Conservation (phyloP, 2,329 filamentous ascomycete genomes). For the Aschersonia sp. region DNA sequence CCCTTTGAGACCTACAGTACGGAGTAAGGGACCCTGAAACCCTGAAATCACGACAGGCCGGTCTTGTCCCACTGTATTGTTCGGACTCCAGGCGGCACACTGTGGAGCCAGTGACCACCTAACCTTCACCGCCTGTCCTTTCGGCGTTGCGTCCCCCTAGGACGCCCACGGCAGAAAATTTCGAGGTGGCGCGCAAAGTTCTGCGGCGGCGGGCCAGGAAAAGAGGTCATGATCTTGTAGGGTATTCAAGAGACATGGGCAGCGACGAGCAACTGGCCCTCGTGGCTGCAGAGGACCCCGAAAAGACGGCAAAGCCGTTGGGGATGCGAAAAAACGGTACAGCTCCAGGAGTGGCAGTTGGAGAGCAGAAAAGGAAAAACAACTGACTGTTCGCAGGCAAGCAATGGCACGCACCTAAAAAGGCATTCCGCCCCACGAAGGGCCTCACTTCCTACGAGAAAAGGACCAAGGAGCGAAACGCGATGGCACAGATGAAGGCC, state of each 20-base stretch:
- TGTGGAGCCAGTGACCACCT: too few species aligned
- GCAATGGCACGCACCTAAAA: constrained; percentile 78
- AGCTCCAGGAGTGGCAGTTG: background rate
- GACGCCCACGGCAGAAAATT: background rate
- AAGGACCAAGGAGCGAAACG: constrained; percentile 54
- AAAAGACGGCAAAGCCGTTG: constrained; percentile 24
- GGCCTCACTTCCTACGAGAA: constrained; percentile 70
- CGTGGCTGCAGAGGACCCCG: constrained; percentile 8
- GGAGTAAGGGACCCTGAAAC: too few species aligned
- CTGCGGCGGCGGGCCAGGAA: background rate
- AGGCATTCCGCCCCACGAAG: constrained; percentile 68
- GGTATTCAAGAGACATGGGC: constrained; percentile 1
- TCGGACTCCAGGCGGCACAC: too few species aligned
- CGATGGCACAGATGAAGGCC: constrained; percentile 66
- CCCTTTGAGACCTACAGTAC: too few species aligned
- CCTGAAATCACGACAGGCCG: too few species aligned
- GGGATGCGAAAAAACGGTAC: constrained; percentile 78
- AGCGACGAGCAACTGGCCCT: constrained; percentile 1
- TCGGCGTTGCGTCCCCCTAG: too few species aligned
- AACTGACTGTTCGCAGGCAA: constrained; percentile 49
- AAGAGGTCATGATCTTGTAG: background rate
- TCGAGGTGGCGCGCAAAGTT: background rate
- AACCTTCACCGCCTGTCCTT: too few species aligned
- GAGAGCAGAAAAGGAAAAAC: background rate
- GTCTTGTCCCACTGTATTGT: too few species aligned